Conservation (phyloP, 2,329 filamentous ascomycete genomes). For the Fusarium neocosmosporiellum region DNA sequence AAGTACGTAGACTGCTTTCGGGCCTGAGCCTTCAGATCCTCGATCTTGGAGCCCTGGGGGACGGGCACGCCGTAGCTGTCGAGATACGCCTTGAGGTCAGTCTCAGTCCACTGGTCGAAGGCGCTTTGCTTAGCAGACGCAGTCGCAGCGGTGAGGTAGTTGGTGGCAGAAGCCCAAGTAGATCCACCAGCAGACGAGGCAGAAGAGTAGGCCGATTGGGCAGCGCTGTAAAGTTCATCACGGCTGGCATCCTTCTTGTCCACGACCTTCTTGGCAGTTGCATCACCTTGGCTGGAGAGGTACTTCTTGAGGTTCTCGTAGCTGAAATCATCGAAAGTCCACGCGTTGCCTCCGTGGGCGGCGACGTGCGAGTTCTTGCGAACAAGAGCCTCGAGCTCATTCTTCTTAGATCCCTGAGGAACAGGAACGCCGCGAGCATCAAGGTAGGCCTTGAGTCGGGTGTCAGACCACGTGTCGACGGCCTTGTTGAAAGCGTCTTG, state of each 20-base stretch:
- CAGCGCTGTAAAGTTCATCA: slow-evolving; percentile 77
- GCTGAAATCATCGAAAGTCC: slow-evolving; percentile 84
- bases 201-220: slow-evolving; percentile 68
- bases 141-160: slow-evolving; percentile 74
- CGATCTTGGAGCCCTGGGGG: slow-evolving; percentile 74
- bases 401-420: slow-evolving; percentile 76
- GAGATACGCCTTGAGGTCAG: slow-evolving; percentile 81
- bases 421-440: slow-evolving; percentile 82
- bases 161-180: slow-evolving; percentile 75
- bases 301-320: slow-evolving; percentile 75
- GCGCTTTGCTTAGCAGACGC: slow-evolving; percentile 71
- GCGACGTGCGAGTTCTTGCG: slow-evolving; percentile 79
- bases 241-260: slow-evolving; percentile 74
- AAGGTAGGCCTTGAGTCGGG: slow-evolving; percentile 80
- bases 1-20: slow-evolving; percentile 82
- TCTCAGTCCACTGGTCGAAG: slow-evolving; percentile 80
- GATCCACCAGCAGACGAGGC: slow-evolving; percentile 69
- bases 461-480: slow-evolving; percentile 76
- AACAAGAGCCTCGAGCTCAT: slow-evolving; percentile 80
- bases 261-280: slow-evolving; percentile 67
- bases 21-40: slow-evolving; percentile 77
- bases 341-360: slow-evolving; percentile 73
- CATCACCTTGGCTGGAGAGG: slow-evolving; percentile 63
- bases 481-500: slow-evolving; percentile 75
- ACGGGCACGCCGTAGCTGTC: slow-evolving; percentile 79